Percentiles rank a stretch among this genome's conserved stretches.
Conservation (phyloP, 352 stramenopile genomes). For the Globisporangium cederbergense region DNA sequence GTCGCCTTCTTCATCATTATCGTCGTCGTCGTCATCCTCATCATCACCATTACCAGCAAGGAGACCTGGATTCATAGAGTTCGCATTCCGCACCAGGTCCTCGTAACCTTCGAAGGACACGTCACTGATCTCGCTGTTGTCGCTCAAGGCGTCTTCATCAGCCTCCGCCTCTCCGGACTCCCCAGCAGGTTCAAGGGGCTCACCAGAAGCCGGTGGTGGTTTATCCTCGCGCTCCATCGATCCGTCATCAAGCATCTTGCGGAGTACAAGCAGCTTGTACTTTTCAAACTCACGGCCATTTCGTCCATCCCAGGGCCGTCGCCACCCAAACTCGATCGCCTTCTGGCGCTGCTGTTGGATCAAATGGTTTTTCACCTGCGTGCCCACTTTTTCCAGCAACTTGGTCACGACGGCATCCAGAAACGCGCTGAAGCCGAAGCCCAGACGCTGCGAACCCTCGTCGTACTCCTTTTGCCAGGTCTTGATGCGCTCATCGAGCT, state of each 20-base stretch:
- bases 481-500: constrained; percentile 35
- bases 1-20: constrained; percentile 27
- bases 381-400: constrained; percentile 48
- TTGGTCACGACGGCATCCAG: constrained; percentile 53
- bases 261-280: constrained; percentile 49
- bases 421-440: constrained; percentile 53
- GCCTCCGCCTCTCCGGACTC: constrained; percentile 13
- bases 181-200: too few relatives aligned
- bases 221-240: constrained; percentile 21
- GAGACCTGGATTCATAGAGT: not conserved
- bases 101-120: constrained; percentile 66
- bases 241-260: constrained; percentile 34
- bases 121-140: constrained; percentile 80
- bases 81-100: constrained; percentile 39
- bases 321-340: constrained; percentile 50
- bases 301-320: constrained; percentile 64
- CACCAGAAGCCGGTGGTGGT: not conserved
- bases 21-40: constrained; percentile 16
- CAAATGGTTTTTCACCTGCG: constrained; percentile 46
- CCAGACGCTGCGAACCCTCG: constrained; percentile 35
- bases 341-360: constrained; percentile 61
- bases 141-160: constrained; percentile 17
- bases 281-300: constrained; percentile 53
- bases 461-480: constrained; percentile 42
- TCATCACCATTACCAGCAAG: not conserved